Evolutionary conservation across 2,329 filamentous ascomycete genomes (phyloP), one percentile per base, ranked within the genome.

Genomic region (Fusarium sp.): DNA sequence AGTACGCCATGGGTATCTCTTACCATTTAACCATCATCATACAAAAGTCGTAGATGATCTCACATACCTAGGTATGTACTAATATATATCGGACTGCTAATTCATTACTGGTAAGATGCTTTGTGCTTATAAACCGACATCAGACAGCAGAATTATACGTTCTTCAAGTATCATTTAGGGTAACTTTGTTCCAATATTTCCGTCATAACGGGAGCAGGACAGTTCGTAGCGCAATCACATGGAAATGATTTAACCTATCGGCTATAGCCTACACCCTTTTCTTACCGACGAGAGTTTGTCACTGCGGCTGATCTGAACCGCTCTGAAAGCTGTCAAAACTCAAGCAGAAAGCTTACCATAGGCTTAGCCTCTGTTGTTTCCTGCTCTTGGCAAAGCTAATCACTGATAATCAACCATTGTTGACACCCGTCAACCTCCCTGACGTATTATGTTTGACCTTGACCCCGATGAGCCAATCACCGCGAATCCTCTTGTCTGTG

Each of bases 381-480:
- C 37, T 66, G 49, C 23, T 60, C 43, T 61, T 55, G 55, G 42
- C 45, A 61, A 61, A 53, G 49, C 23, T 53, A 53, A 23, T 53
- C 32, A 27, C n/a, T 6, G 49, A 53, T 53, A 21, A 18, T 41
- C 23, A 63, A 54, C 53, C 45, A 50, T 46, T 62, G 42, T 50
- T 32, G 37, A 53, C 32, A 51, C 30, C 28, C 42, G 49, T 53
- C 48, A 41, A 46, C 45, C 40, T 55, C 59, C 67, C 63, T 71
- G 68, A 71, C 67, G 67, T 71, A 53, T 49, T 55, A 45, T 68
- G 67, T 70, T 68, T 64, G 68, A 54, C 51, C 50, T 68, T 54
- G 59, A 55, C 57, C 18, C 18, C 25, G 30, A 20, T 40, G 20
- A 42, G 16, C 68, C 54, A 68, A 68, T 72, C 60, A 69, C 20